These are phyloP conservation scores for Ceratocystis alfenasii DNA, from an alignment of 2,329 filamentous ascomycete species.

Conservation along the genomic window DNA sequence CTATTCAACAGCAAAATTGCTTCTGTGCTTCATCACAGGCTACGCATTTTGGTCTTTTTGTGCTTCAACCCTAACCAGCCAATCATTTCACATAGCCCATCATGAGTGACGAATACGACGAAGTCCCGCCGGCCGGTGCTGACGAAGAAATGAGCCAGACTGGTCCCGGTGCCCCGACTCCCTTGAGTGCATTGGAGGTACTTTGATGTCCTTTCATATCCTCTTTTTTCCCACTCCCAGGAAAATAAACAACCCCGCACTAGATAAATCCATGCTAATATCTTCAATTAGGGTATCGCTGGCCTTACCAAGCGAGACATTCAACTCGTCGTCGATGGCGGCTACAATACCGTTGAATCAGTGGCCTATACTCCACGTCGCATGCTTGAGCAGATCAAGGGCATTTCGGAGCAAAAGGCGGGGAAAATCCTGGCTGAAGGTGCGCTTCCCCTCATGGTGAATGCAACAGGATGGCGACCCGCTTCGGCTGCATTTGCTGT, in stretches of 20 bases:
- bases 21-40: neutral
- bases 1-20: neutral
- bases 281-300: slow-evolving; percentile 54
- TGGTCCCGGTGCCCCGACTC: slow-evolving; percentile 87
- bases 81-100: slow-evolving; percentile 17
- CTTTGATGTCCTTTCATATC: slow-evolving; percentile 24
- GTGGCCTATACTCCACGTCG: slow-evolving; percentile 84
- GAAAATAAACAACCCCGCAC: neutral
- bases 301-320: slow-evolving; percentile 93
- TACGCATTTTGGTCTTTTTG: neutral
- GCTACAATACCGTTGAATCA: slow-evolving; percentile 89
- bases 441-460: slow-evolving; percentile 31
- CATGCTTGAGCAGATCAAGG: slow-evolving; percentile 86
- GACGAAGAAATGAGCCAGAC: slow-evolving; percentile 60
- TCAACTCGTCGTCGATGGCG: slow-evolving; percentile 80
- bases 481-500: neutral
- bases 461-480: neutral
- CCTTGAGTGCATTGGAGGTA: slow-evolving; percentile 76
- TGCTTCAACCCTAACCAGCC: neutral
- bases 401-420: slow-evolving; percentile 94
- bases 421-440: slow-evolving; percentile 83
- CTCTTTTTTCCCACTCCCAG: neutral
- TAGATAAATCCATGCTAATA: slow-evolving; percentile 10
- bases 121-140: slow-evolving; percentile 37
- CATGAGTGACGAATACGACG: slow-evolving; percentile 51